phyloP scores from a whole-genome alignment of 768 basidiomycete species.

The Amanita exitialis region DNA sequence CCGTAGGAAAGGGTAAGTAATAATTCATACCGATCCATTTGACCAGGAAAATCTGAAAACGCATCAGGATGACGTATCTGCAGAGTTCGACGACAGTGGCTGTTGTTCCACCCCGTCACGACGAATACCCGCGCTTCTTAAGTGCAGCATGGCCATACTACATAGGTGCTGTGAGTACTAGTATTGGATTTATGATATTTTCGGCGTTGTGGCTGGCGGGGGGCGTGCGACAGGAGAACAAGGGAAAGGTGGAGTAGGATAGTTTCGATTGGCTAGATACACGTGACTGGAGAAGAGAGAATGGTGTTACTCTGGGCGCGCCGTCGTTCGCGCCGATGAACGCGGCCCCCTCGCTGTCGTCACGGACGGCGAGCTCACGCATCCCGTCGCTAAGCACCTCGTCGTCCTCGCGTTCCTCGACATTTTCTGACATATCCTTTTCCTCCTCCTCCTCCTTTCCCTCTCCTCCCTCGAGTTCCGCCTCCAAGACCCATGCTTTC shows the following conservation, averaged over 20 bases:
- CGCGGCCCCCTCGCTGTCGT: conserved; percentile 16
- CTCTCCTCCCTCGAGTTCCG: conserved; percentile 15
- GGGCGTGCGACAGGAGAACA: conserved; percentile 57
- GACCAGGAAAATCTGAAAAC: background rate
- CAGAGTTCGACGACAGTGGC: conserved; percentile 67
- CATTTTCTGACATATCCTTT: conserved; percentile 23
- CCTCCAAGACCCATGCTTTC: conserved; percentile 38
- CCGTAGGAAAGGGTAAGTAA: conserved; percentile 75
- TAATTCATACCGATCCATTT: conserved; percentile 1
- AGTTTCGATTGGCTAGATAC: background rate
- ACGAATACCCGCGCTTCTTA: conserved; percentile 93
- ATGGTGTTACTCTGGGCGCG: background rate
- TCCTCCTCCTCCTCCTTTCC: conserved; percentile 14
- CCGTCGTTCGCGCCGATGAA: conserved; percentile 1
- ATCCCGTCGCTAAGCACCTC: conserved; percentile 19
- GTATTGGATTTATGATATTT: conserved; percentile 78
- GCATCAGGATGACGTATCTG: conserved; percentile 60
- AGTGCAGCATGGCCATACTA: conserved; percentile 97
- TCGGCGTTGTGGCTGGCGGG: conserved; percentile 81
- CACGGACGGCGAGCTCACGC: conserved; percentile 16
- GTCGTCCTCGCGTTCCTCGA: conserved; percentile 27
- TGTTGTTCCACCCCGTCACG: conserved; percentile 89
- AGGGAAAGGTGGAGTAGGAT: conserved; percentile 33
- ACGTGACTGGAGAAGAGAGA: conserved; percentile 1
- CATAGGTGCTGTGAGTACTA: conserved; percentile 81